Evolutionary conservation across 1,284 basidiomycete genomes (phyloP), one percentile per base, ranked within the genome.

Genomic region (Ustilago crameri): DNA sequence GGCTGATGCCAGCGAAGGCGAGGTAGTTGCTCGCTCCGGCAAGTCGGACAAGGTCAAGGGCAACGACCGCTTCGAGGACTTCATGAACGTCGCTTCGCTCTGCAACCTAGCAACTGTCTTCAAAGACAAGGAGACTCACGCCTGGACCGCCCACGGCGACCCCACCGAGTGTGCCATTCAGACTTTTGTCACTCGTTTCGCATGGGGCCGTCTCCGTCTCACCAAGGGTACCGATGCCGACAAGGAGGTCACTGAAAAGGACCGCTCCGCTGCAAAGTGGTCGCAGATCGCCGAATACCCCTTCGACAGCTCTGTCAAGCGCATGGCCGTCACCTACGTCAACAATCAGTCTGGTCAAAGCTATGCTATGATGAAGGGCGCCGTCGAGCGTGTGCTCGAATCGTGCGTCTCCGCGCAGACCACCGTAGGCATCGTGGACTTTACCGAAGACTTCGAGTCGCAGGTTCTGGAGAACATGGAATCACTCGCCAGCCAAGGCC

Each of bases 91-190:
- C 37, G 76, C 80, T 15, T 80, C 81, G 41, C 78, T 82, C 49
- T 82, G 81, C 73, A 82, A 82, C 56, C 66, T 79, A n/a, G 81
- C 81, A 42, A 78, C 70, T 7, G 81, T 82, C 5, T 78, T 82
- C 65, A 65, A 82, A 54, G 80, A 81, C 53, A 74, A 81, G 62
- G 80, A 81, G 50, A 71, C 65, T 2, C 63, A 69, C 47, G 68
- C 70, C 7, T 91, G 90, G 90, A 86, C 87, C 38, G 88, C 89
- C 0, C 88, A 88, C 44, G 90, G 90, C 27, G 90, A 91, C 74
- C 88, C 90, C 1, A 91, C 90, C 17, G 85, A 85, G 55, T 82
- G 83, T 47, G 89, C 89, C 0, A 86, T 90, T 7, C 89, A 90
- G 80, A 89, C 90, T 8, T 88, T 88, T 53, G 88, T 88, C 0